Conservation (phyloP, 2,329 filamentous ascomycete genomes). For the Colletotrichum tofieldiae region DNA sequence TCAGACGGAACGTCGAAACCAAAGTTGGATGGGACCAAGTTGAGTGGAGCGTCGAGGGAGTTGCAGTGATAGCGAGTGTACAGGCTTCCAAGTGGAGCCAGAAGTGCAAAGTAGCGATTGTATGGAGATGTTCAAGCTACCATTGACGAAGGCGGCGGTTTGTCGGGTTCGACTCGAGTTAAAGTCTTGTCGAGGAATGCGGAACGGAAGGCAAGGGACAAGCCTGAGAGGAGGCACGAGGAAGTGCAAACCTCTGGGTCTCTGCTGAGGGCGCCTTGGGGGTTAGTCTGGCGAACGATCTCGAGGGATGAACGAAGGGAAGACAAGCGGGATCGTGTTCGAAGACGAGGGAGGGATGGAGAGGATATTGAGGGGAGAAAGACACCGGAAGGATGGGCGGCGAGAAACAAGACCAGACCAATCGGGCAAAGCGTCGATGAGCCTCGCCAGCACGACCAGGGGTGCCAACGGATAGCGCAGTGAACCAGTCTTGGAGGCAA, state of each 20-base stretch:
- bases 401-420: slow-evolving; percentile 35
- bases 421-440: slow-evolving; percentile 41
- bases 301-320: slow-evolving; percentile 40
- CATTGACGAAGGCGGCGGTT: slow-evolving; percentile 28
- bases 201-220: slow-evolving; percentile 29
- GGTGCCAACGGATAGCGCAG: slow-evolving; percentile 30
- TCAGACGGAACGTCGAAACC: not conserved
- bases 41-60: not conserved
- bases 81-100: slow-evolving; percentile 40
- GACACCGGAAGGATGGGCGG: slow-evolving; percentile 20
- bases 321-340: slow-evolving; percentile 18
- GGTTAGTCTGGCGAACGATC: slow-evolving; percentile 34
- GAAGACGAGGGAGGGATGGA: slow-evolving; percentile 37
- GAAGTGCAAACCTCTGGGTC: slow-evolving; percentile 33
- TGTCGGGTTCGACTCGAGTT: slow-evolving; percentile 32
- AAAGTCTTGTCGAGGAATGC: slow-evolving; percentile 27
- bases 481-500: slow-evolving; percentile 32
- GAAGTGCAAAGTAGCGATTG: slow-evolving; percentile 27
- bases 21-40: slow-evolving; percentile 9
- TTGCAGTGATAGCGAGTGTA: slow-evolving; percentile 30
- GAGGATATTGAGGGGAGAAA: slow-evolving; percentile 36
- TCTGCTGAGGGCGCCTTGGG: slow-evolving; percentile 33
- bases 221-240: slow-evolving; percentile 33
- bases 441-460: slow-evolving; percentile 39
- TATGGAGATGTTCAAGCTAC: slow-evolving; percentile 25